These are phyloP conservation scores for Aeschynomene evenia DNA, from an alignment of 306 rosid genomes.

Conservation along the genomic window DNA sequence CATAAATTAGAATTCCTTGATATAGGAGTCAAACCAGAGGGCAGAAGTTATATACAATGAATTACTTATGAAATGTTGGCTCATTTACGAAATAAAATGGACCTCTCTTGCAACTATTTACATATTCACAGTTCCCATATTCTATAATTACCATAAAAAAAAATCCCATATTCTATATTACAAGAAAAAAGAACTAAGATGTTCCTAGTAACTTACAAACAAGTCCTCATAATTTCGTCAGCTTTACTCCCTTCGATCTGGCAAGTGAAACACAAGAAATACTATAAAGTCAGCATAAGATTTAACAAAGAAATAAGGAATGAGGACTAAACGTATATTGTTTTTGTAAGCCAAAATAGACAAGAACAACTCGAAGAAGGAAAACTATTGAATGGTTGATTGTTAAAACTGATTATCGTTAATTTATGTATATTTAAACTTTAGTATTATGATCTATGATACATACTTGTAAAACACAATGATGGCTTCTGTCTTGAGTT, in stretches of 20 bases:
- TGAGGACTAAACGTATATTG: neutral
- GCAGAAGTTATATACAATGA: neutral
- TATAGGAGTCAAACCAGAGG: neutral
- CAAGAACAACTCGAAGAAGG: neutral
- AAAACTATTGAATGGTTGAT: neutral
- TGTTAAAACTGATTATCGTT: neutral
- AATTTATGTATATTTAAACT: constrained; percentile 2
- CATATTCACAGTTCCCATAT: constrained; percentile 18
- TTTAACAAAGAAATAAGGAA: neutral
- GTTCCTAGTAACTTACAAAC: constrained; percentile 9
- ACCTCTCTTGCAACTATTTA: constrained; percentile 26
- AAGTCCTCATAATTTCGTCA: constrained; percentile 16
- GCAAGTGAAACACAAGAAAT: neutral
- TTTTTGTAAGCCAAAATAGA: neutral
- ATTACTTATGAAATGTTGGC: neutral
- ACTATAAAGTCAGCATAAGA: neutral
- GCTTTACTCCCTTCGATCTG: constrained; percentile 37
- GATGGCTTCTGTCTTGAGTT: constrained; percentile 11
- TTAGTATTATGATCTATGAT: neutral
- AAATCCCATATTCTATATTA: constrained; percentile 5
- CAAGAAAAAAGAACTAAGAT: constrained; percentile 10
- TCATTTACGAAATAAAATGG: neutral
- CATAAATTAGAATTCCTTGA: neutral
- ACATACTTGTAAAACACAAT: constrained; percentile 22
- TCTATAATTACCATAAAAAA: constrained; percentile 24